Base-by-base conservation (phyloP, 306 rosid species). In the Trifolium pratense region DNA sequence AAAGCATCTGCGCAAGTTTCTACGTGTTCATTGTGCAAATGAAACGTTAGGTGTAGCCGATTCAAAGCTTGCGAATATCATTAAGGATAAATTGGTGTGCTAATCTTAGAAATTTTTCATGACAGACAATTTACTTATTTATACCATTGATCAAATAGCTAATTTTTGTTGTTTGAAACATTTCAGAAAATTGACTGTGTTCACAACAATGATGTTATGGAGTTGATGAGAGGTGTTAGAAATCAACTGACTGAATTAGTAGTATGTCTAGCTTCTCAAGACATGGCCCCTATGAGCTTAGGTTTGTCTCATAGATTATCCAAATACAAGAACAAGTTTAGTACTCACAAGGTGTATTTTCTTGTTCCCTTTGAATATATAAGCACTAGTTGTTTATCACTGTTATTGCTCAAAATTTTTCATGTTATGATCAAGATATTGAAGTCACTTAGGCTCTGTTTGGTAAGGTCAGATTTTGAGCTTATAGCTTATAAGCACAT, bases 261-360 rank as follows among this genome's bases (percentile, higher is more conserved):
- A 75, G 65, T 86, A 0, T 96, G 99, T 69, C 88, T 91, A 8
- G 91, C 89, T 31, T 90, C 86, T 57, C 95, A 94, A 78, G 97
- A 94, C 75, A 75, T 91, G 91, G 91, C 96, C 8, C 97, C 99
- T 7, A 94, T 91, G 99, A 90, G 90, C 84, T 80, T 94, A 85
- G 97, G 97, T 66, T 83, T 94, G 66, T 94, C 97, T 70, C 97
- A 94, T 59, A 91, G 99, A 78, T 82, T 94, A 42, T 88, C 97
- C 51, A 85, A 95, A 77, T 91, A 91, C 85, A 88, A 87, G 82
- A 83, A 91, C 40, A 94, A 94, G 84, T 94, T 94, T 83, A 94
- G 96, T 78, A 91, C 99, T 5, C 97, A 94, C 29, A 94, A 91
- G 96, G 99, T 91, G n/a, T n/a, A n/a, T n/a, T n/a, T n/a, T n/a